Conservation (phyloP, 2,329 filamentous ascomycete species). For the Harringtonia aguacate region DNA sequence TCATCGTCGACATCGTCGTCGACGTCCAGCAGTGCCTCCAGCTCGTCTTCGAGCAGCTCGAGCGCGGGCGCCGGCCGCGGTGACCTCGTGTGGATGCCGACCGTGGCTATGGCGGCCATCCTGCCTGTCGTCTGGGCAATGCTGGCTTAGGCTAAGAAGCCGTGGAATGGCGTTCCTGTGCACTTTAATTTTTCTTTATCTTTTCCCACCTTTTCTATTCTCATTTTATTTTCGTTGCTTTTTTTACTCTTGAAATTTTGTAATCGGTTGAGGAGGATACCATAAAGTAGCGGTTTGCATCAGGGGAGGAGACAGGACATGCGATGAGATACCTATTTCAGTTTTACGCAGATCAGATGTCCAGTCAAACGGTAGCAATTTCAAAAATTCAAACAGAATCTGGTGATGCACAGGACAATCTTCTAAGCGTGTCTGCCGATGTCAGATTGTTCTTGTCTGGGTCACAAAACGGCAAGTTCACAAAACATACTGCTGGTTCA, state of each 20-base stretch:
- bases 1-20: background rate
- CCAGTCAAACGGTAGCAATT: too few relatives aligned
- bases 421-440: too few relatives aligned
- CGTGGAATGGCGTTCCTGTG: background rate
- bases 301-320: background rate
- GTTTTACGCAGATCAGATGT: background rate
- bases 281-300: background rate
- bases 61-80: constrained; percentile 9
- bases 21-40: constrained; percentile 6
- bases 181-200: background rate
- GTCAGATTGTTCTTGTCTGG: too few relatives aligned
- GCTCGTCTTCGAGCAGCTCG: constrained; percentile 10
- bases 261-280: too few relatives aligned
- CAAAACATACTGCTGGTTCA: too few relatives aligned
- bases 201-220: background rate
- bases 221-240: too few relatives aligned
- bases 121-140: constrained; percentile 6
- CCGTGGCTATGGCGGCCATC: constrained; percentile 1
- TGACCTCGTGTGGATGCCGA: constrained; percentile 5
- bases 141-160: constrained; percentile 3
- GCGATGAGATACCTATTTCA: background rate
- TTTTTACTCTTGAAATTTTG: too few relatives aligned
- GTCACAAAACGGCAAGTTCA: too few relatives aligned
- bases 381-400: too few relatives aligned
- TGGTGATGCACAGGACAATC: too few relatives aligned